Evolutionary conservation across 2,329 filamentous ascomycete species (phyloP).

Genomic region (Botrytis paeoniae): DNA sequence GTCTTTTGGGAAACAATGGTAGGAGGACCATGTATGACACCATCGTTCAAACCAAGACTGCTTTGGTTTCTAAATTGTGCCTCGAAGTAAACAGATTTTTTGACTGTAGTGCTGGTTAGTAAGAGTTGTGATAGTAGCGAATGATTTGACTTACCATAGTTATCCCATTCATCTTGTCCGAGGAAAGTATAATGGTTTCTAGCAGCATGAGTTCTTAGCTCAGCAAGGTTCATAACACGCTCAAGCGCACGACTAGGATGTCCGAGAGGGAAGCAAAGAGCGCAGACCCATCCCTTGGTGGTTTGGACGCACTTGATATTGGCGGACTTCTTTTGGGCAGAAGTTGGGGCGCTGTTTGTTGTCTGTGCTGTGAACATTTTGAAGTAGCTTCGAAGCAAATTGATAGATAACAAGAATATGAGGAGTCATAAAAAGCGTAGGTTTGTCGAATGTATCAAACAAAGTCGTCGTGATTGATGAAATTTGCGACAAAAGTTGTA

Average conservation of each 20-base stretch:
- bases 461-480: not conserved
- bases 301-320: not conserved
- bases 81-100: conserved; percentile 5
- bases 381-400: not conserved
- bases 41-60: not conserved
- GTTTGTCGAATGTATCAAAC: not conserved
- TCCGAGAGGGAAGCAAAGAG: conserved; percentile 12
- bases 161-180: not conserved
- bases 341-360: not conserved
- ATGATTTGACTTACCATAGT: not conserved
- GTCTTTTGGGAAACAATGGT: not conserved
- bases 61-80: not conserved
- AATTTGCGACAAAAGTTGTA: not conserved
- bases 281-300: conserved; percentile 16
- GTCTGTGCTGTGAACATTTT: not conserved
- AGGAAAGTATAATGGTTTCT: conserved; percentile 3
- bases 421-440: not conserved
- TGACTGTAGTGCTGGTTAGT: not conserved
- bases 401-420: too few species aligned
- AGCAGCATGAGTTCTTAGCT: not conserved
- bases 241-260: conserved; percentile 3
- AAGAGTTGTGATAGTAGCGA: not conserved
- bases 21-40: not conserved
- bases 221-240: not conserved
- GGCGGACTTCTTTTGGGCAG: not conserved